Evolutionary conservation across 495 filamentous ascomycete genomes (phyloP).

Genomic region (Chlorociboria aeruginascens): DNA sequence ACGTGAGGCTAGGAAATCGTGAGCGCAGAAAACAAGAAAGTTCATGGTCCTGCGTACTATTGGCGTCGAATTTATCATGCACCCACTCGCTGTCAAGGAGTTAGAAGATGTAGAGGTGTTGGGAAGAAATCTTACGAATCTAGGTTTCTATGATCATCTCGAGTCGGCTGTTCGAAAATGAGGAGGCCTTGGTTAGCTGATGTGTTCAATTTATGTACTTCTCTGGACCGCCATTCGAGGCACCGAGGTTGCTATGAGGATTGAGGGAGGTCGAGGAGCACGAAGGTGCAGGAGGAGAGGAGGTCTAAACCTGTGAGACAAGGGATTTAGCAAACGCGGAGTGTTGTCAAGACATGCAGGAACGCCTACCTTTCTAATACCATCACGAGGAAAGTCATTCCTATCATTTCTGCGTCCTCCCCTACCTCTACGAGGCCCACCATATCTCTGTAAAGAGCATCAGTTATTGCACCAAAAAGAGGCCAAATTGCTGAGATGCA

Average conservation of each 20-base stretch:
- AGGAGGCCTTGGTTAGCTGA: slow-evolving; percentile 21
- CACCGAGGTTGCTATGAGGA: slow-evolving; percentile 13
- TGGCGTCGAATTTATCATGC: slow-evolving; percentile 74
- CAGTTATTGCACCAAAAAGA: background rate
- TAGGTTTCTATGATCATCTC: slow-evolving; percentile 38
- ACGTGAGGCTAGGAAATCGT: slow-evolving; percentile 14
- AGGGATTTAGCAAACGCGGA: background rate
- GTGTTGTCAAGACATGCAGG: background rate
- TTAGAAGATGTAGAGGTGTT: slow-evolving; percentile 5
- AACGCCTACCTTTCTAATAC: slow-evolving; percentile 63
- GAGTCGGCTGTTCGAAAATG: slow-evolving; percentile 30
- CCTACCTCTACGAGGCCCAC: slow-evolving; percentile 24
- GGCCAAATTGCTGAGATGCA: background rate
- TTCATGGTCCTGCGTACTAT: slow-evolving; percentile 22
- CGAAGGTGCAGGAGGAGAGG: slow-evolving; percentile 25
- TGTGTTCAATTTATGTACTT: slow-evolving; percentile 24
- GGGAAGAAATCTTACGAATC: slow-evolving; percentile 33
- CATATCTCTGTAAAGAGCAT: slow-evolving; percentile 11
- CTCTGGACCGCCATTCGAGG: slow-evolving; percentile 17
- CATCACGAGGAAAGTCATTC: slow-evolving; percentile 55
- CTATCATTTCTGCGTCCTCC: slow-evolving; percentile 43
- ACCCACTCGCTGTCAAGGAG: slow-evolving; percentile 63
- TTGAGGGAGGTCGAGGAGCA: slow-evolving; percentile 22
- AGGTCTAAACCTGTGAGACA: slow-evolving; percentile 24
- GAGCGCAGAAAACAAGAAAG: slow-evolving; percentile 5